phyloP scores from a whole-genome alignment of 495 filamentous ascomycete genomes.

The Trypethelium eluteriae region DNA sequence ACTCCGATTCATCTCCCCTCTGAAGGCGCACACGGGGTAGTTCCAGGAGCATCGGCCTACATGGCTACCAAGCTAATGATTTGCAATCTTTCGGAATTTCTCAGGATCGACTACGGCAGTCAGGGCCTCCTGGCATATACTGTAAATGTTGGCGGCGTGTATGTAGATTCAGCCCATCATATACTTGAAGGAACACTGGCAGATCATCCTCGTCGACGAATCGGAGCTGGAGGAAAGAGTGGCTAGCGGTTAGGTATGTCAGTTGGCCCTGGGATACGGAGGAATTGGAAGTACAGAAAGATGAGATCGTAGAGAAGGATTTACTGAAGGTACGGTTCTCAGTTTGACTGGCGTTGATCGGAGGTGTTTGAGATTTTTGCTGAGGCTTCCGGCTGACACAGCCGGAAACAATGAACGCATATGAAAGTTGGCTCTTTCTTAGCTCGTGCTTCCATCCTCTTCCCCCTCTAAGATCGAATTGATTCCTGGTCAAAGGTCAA shows the following conservation, averaged over 20 bases:
- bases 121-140: conserved; percentile 38
- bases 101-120: conserved; percentile 37
- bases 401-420: no score
- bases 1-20: conserved; percentile 36
- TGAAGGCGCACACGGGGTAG: conserved; percentile 27
- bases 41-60: conserved; percentile 34
- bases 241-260: conserved; percentile 44
- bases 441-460: no score
- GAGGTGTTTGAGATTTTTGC: no score
- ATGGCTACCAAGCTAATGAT: conserved; percentile 39
- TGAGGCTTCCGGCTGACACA: no score
- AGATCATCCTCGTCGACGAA: conserved; percentile 27
- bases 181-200: conserved; percentile 30
- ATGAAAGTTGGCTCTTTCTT: no score
- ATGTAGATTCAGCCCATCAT: conserved; percentile 32
- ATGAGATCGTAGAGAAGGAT: conserved; percentile 27
- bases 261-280: conserved; percentile 26
- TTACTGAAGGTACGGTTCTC: conserved; percentile 22
- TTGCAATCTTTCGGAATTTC: conserved; percentile 39
- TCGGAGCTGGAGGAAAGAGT: conserved; percentile 9
- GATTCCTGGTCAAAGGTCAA: no score
- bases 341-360: background rate
- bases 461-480: no score
- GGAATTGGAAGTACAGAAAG: conserved; percentile 26
- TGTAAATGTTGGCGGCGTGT: conserved; percentile 41